Conservation (phyloP, 2,329 filamentous ascomycete genomes). For the Fusarium ambrosium region DNA sequence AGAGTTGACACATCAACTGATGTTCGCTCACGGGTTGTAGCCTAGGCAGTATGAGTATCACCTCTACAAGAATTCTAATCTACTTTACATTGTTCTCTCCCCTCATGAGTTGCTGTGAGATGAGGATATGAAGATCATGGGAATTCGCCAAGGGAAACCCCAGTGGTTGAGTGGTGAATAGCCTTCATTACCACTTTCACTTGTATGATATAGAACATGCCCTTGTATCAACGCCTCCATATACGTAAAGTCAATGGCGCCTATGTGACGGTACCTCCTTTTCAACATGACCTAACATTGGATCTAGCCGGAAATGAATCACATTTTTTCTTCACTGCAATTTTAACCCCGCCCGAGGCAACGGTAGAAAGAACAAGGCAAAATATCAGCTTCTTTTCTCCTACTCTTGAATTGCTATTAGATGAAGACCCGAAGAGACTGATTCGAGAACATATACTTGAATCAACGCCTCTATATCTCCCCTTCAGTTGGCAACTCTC, state of each 20-base stretch:
- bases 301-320: neutral
- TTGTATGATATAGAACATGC: neutral
- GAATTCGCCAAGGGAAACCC: neutral
- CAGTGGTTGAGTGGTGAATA: rapidly evolving
- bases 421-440: no score
- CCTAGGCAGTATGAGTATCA: neutral
- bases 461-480: no score
- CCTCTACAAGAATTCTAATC: no score
- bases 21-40: neutral
- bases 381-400: no score
- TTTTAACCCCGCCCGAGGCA: no score
- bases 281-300: neutral
- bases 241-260: neutral
- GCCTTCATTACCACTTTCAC: neutral
- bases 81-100: neutral
- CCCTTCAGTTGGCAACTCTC: no score
- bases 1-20: neutral
- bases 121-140: neutral
- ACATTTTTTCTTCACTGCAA: no score
- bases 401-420: no score
- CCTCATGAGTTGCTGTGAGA: neutral
- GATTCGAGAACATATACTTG: no score
- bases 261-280: neutral
- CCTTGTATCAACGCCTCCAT: no score
- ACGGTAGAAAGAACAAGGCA: no score